These are phyloP conservation scores for Tetraselmis chui DNA, from an alignment of 139 green algal species.

Conservation along the genomic window DNA sequence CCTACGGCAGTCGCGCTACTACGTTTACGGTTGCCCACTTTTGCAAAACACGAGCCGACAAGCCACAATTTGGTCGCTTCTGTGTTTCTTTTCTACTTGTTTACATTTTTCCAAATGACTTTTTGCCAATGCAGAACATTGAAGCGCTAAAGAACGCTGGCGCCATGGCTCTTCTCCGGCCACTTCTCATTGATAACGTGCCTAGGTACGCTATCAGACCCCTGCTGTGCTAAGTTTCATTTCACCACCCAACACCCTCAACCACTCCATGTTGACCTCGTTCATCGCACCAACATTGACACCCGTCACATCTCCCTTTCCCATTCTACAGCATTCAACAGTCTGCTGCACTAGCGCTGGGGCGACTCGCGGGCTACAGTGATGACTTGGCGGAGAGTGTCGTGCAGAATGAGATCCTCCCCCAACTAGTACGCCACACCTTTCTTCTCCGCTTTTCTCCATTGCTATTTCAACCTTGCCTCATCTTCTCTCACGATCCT, in stretches of 20 bases:
- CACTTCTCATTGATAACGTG: slow-evolving; percentile 79
- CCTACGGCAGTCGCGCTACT: too few relatives aligned
- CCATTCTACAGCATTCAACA: slow-evolving; percentile 79
- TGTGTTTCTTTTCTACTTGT: too few relatives aligned
- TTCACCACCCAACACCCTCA: too few relatives aligned
- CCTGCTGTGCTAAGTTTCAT: too few relatives aligned
- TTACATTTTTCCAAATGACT: too few relatives aligned
- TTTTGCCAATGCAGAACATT: slow-evolving; percentile 73
- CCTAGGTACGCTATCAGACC: slow-evolving; percentile 54
- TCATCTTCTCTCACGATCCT: too few relatives aligned
- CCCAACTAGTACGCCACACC: slow-evolving; percentile 50
- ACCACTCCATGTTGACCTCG: too few relatives aligned
- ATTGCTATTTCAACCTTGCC: not conserved
- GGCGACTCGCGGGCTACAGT: slow-evolving; percentile 72
- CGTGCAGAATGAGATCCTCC: slow-evolving; percentile 80
- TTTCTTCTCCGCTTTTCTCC: not conserved
- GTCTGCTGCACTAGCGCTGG: slow-evolving; percentile 72
- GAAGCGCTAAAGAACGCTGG: slow-evolving; percentile 74
- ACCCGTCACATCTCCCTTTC: too few relatives aligned
- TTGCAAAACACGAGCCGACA: too few relatives aligned
- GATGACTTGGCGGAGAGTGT: slow-evolving; percentile 80
- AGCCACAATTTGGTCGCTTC: too few relatives aligned
- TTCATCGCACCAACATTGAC: too few relatives aligned
- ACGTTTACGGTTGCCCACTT: too few relatives aligned
- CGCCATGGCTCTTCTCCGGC: slow-evolving; percentile 68